phyloP scores from a whole-genome alignment of 2,329 filamentous ascomycete genomes.

The Lomentospora prolificans region DNA sequence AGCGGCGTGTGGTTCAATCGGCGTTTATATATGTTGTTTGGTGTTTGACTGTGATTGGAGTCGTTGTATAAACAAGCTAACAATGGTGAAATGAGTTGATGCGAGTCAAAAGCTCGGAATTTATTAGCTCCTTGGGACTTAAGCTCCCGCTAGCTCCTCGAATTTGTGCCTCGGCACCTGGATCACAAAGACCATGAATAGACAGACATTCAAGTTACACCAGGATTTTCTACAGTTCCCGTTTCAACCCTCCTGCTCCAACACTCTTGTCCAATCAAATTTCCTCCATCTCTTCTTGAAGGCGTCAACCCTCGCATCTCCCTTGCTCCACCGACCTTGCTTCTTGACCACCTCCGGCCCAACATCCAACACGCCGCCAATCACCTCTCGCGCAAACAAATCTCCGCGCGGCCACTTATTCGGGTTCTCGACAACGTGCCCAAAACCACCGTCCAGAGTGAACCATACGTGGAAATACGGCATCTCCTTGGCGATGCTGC shows the following conservation, averaged over 20 bases:
- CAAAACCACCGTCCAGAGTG: slow-evolving; percentile 79
- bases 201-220: too few relatives aligned
- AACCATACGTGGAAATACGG: slow-evolving; percentile 99
- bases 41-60: too few relatives aligned
- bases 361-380: slow-evolving; percentile 84
- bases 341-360: slow-evolving; percentile 77
- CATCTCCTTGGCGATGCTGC: slow-evolving; percentile 84
- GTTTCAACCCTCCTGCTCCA: slow-evolving; percentile 28
- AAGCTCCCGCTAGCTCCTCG: slow-evolving; percentile 13
- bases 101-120: too few relatives aligned
- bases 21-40: too few relatives aligned
- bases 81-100: too few relatives aligned
- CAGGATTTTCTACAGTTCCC: neutral
- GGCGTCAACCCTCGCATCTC: slow-evolving; percentile 58
- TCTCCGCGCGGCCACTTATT: slow-evolving; percentile 83
- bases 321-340: slow-evolving; percentile 74
- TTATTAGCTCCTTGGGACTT: neutral
- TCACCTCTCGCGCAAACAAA: slow-evolving; percentile 80
- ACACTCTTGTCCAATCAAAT: slow-evolving; percentile 73
- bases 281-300: slow-evolving; percentile 83
- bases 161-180: neutral
- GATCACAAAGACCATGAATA: neutral
- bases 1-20: slow-evolving; percentile 20
- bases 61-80: too few relatives aligned
- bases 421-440: slow-evolving; percentile 83